Conservation (phyloP, 2,329 filamentous ascomycete species). For the Colletotrichum costaricense region DNA sequence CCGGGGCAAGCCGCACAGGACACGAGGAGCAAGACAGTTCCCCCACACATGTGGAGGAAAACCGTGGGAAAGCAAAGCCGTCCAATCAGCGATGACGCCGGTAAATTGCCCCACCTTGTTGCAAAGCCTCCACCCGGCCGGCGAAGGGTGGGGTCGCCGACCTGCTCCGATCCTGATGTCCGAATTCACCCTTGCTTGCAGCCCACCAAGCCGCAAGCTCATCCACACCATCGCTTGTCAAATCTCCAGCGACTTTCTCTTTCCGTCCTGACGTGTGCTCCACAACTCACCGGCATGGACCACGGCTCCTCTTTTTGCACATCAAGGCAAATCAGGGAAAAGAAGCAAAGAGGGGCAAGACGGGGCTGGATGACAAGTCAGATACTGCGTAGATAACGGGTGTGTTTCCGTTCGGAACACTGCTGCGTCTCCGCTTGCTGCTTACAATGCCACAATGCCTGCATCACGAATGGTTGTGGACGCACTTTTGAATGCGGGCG, state of each 20-base stretch:
- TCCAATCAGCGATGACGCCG: slow-evolving; percentile 13
- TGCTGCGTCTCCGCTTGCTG: slow-evolving; percentile 19
- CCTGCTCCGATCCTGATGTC: slow-evolving; percentile 30
- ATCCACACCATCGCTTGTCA: not conserved
- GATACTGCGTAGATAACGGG: slow-evolving; percentile 20
- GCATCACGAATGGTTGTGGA: slow-evolving; percentile 25
- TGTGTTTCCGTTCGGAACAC: not conserved
- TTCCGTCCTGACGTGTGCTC: not conserved
- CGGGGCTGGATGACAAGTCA: not conserved
- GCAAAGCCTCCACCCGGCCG: not conserved
- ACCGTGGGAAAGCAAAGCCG: not conserved
- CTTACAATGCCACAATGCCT: slow-evolving; percentile 32
- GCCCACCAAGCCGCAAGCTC: not conserved
- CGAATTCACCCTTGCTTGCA: slow-evolving; percentile 30
- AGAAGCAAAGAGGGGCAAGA: not conserved
- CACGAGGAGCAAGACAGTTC: not conserved
- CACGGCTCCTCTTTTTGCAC: slow-evolving; percentile 19
- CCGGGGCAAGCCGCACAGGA: slow-evolving; percentile 5
- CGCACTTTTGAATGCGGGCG: slow-evolving; percentile 10
- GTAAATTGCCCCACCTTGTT: not conserved
- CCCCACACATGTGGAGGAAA: slow-evolving; percentile 20
- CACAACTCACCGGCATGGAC: not conserved
- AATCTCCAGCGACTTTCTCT: not conserved
- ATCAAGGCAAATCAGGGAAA: slow-evolving; percentile 16
- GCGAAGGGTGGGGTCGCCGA: slow-evolving; percentile 24